phyloP scores from a whole-genome alignment of 805 yeast genomes.

The Limtongozyma cylindracea region DNA sequence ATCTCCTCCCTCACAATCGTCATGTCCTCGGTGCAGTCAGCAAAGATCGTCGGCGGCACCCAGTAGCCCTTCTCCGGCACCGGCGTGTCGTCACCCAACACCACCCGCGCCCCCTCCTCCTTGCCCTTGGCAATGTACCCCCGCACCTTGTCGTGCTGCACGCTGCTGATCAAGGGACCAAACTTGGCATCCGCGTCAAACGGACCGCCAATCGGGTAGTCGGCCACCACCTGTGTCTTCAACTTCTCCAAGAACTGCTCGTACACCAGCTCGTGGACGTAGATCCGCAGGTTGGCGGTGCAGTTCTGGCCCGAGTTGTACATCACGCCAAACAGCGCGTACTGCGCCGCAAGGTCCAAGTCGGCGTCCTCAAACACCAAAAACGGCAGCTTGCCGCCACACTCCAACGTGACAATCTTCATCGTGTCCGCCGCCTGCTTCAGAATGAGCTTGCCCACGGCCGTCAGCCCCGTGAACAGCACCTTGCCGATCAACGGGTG shows the following conservation, averaged over 20 bases:
- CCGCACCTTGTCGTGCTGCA: slow-evolving; percentile 58
- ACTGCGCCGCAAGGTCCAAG: slow-evolving; percentile 46
- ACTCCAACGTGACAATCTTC: slow-evolving; percentile 81
- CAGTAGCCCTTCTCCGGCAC: slow-evolving; percentile 31
- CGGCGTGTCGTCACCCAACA: slow-evolving; percentile 21
- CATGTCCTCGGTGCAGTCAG: slow-evolving; percentile 54
- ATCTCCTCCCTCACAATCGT: slow-evolving; percentile 71
- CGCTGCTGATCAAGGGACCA: slow-evolving; percentile 79
- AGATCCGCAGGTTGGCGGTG: slow-evolving; percentile 82
- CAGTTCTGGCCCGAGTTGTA: slow-evolving; percentile 93
- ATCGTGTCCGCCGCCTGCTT: slow-evolving; percentile 51
- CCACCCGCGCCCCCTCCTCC: slow-evolving; percentile 5
- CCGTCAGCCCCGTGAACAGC: slow-evolving; percentile 91
- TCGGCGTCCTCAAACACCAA: slow-evolving; percentile 74
- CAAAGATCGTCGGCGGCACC: slow-evolving; percentile 64
- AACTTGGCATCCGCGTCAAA: slow-evolving; percentile 55
- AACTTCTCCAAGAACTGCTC: slow-evolving; percentile 37
- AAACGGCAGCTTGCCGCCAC: slow-evolving; percentile 93
- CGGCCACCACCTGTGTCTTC: slow-evolving; percentile 21
- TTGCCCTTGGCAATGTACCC: slow-evolving; percentile 54
- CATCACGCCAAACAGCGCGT: slow-evolving; percentile 64
- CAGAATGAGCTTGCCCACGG: slow-evolving; percentile 68
- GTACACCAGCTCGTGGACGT: slow-evolving; percentile 66
- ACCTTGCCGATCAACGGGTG: slow-evolving; percentile 73
- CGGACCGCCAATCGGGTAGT: slow-evolving; percentile 79